phyloP scores from a whole-genome alignment of 1,284 basidiomycete species.

The Somion occarium region DNA sequence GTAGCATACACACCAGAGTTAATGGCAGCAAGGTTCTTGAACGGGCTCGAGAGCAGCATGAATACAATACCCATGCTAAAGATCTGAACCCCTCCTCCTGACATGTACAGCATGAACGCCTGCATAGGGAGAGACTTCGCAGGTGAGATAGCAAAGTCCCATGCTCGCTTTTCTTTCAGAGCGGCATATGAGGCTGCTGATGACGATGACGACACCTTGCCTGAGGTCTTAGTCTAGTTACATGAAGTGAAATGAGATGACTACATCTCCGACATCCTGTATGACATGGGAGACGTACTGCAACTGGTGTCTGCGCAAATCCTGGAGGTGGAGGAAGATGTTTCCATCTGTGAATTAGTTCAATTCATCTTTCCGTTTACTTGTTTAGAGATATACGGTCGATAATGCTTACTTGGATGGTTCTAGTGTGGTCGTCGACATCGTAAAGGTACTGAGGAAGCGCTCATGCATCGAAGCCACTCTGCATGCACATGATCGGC shows the following conservation, averaged over 20 bases:
- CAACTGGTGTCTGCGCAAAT: slow-evolving; percentile 35
- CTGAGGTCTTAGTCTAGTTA: slow-evolving; percentile 31
- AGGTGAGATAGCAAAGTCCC: slow-evolving; percentile 82
- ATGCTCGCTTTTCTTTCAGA: slow-evolving; percentile 78
- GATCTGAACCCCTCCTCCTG: slow-evolving; percentile 87
- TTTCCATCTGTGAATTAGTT: slow-evolving; percentile 41
- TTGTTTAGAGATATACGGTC: no score
- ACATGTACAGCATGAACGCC: slow-evolving; percentile 95
- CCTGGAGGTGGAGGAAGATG: slow-evolving; percentile 60
- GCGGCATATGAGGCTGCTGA: slow-evolving; percentile 47
- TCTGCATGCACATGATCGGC: background rate
- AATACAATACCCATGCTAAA: slow-evolving; percentile 93
- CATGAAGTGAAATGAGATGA: background rate
- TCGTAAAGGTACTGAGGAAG: background rate
- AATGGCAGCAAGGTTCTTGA: slow-evolving; percentile 74
- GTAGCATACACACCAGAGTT: slow-evolving; percentile 55
- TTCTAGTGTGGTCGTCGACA: slow-evolving; percentile 2
- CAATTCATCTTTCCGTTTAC: background rate
- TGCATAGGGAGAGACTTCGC: slow-evolving; percentile 92
- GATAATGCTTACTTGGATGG: background rate
- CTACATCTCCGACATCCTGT: background rate
- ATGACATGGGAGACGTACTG: slow-evolving; percentile 17
- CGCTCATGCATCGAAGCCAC: background rate
- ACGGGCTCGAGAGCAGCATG: slow-evolving; percentile 80
- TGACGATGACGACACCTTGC: slow-evolving; percentile 34